Base-by-base conservation (phyloP, 2,329 filamentous ascomycete genomes). In the Penicillium aurantiogriseum region DNA sequence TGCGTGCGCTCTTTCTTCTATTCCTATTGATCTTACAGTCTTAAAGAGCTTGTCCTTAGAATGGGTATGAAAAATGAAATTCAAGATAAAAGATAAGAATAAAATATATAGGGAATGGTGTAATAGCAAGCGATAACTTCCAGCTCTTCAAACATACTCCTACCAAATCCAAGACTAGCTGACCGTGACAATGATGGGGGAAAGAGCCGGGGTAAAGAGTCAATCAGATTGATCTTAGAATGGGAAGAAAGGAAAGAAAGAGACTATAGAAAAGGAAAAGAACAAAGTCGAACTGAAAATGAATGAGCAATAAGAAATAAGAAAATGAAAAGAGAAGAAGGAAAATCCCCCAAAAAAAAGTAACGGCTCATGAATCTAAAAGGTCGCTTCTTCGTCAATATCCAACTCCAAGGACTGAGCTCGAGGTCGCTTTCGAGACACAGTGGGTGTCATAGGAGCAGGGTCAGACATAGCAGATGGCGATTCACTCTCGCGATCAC, bases 381-480 rank as follows among this genome's bases (percentile, higher is more conserved):
- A n/a, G 29, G 44, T 35, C 3, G 25, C 19, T 15, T 38, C 39
- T 8, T 46, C 48, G 11, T 51, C 31, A 51, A 11, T n/a, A 11
- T 46, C 54, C 21, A 19, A 17, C 5, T 52, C 49, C 19, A 46
- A 23, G 27, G 42, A 47, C 23, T 43, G 49, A 27, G 49, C 36
- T 21, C 54, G 49, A 15, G 8, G 21, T 46, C 54, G 29, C 47
- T 57, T 57, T n/a, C 49, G 54, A 19, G 49, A 42, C 21, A 53
- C 17, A 31, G n/a, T 44, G 17, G 49, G 43, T 27, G 54, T 47
- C 13, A 15, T n/a, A 23, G 49, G 54, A 43, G 40, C 21, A 31
- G 60, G 59, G 39, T 71, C 70, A 27, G 64, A 63, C 60, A 64
- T 63, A 47, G 57, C 62, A 50, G 66, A 57, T 4, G 63, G 61